Conservation (phyloP, 257 asterid genomes). For the Cruciata laevipes region DNA sequence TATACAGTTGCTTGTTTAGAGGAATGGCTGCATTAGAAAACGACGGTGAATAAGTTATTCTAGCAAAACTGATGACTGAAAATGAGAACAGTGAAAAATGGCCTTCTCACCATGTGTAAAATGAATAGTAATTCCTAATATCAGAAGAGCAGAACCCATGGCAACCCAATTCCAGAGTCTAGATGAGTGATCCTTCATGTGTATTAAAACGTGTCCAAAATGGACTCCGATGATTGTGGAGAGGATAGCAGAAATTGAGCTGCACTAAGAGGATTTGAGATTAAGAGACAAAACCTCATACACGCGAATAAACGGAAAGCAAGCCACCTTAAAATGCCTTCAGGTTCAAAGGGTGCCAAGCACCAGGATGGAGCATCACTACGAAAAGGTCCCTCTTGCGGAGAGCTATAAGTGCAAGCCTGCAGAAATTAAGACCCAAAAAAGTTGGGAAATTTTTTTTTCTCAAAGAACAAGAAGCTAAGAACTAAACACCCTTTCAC, state of each 20-base stretch:
- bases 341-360: conserved; percentile 73
- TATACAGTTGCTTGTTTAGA: conserved; percentile 64
- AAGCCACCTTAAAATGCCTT: conserved; percentile 67
- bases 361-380: conserved; percentile 74
- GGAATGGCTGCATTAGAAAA: conserved; percentile 52
- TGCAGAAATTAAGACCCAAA: conserved; percentile 17
- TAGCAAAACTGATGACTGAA: neutral
- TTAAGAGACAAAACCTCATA: neutral
- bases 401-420: conserved; percentile 61
- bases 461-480: neutral
- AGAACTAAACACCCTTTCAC: neutral
- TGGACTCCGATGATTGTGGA: conserved; percentile 66
- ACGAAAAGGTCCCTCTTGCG: conserved; percentile 54
- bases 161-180: conserved; percentile 57
- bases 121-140: conserved; percentile 52
- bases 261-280: conserved; percentile 25
- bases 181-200: conserved; percentile 54
- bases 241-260: conserved; percentile 70
- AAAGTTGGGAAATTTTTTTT: neutral
- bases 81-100: neutral
- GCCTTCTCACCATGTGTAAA: conserved; percentile 45
- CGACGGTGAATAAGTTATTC: conserved; percentile 2
- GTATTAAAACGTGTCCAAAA: conserved; percentile 63
- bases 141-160: conserved; percentile 48
- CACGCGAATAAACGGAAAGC: neutral